Conservation (phyloP, 768 basidiomycete species). For the Hortiboletus campestris region DNA sequence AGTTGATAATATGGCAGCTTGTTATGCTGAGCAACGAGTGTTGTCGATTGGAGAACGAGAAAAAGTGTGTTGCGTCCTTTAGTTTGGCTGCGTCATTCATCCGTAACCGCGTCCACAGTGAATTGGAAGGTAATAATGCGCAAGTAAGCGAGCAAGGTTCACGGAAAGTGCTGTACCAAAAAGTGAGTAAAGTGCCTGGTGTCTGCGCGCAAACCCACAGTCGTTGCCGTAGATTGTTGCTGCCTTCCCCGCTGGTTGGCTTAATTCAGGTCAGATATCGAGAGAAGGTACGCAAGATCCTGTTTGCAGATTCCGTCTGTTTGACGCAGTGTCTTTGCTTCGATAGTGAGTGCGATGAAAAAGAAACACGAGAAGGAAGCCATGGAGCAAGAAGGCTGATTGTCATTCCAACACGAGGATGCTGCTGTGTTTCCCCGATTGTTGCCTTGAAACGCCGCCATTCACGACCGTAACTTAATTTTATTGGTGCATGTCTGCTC, state of each 20-base stretch:
- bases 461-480: slow-evolving; percentile 13
- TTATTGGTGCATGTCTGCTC: slow-evolving; percentile 18
- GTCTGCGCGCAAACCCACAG: neutral
- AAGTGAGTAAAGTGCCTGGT: slow-evolving; percentile 38
- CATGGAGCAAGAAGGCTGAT: slow-evolving; percentile 52
- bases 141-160: slow-evolving; percentile 80
- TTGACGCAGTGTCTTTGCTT: neutral
- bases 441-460: neutral
- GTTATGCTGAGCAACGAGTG: slow-evolving; percentile 82
- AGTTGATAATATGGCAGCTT: slow-evolving; percentile 74
- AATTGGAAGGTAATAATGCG: slow-evolving; percentile 64
- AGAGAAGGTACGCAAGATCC: slow-evolving; percentile 64
- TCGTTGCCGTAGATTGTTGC: slow-evolving; percentile 55
- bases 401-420: neutral
- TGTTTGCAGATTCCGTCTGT: neutral
- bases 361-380: slow-evolving; percentile 75
- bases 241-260: slow-evolving; percentile 83
- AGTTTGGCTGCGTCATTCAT: neutral
- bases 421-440: neutral
- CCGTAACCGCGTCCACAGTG: slow-evolving; percentile 28
- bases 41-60: slow-evolving; percentile 65
- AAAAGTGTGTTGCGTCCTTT: slow-evolving; percentile 41
- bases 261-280: slow-evolving; percentile 82
- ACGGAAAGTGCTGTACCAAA: slow-evolving; percentile 79
- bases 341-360: slow-evolving; percentile 79